Percentiles rank a stretch among this genome's conserved stretches.
These are phyloP conservation scores for Claviceps sp. DNA, from an alignment of 2,329 filamentous ascomycete species.

Conservation along the genomic window DNA sequence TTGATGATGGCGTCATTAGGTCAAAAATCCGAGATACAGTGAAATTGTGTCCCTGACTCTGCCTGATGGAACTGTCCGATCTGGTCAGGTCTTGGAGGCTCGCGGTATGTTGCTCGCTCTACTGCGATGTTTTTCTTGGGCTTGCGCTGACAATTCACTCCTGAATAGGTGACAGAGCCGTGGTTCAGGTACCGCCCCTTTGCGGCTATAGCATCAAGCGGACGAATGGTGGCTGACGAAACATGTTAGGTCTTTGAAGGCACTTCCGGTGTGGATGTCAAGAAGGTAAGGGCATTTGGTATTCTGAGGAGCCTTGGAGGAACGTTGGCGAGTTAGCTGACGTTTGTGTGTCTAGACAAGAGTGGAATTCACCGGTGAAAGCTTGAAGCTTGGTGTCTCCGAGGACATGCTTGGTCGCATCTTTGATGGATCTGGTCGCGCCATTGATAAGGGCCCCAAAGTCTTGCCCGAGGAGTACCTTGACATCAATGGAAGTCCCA, in stretches of 20 bases:
- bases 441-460: slow-evolving; percentile 98
- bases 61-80: slow-evolving; percentile 85
- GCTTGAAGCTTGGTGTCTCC: slow-evolving; percentile 94
- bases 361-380: slow-evolving; percentile 95
- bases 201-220: slow-evolving; percentile 2
- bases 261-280: slow-evolving; percentile 93
- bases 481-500: slow-evolving; percentile 97
- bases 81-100: slow-evolving; percentile 93
- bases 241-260: slow-evolving; percentile 78
- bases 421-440: slow-evolving; percentile 93
- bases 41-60: slow-evolving; percentile 95
- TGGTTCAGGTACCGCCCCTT: slow-evolving; percentile 64
- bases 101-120: slow-evolving; percentile 51
- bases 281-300: slow-evolving; percentile 56
- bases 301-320: not conserved
- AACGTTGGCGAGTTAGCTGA: slow-evolving; percentile 12
- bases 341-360: slow-evolving; percentile 50
- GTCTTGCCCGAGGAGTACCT: slow-evolving; percentile 95
- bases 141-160: slow-evolving; percentile 1
- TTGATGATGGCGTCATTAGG: slow-evolving; percentile 36
- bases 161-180: slow-evolving; percentile 65
- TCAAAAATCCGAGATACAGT: slow-evolving; percentile 96
- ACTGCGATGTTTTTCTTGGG: not conserved
- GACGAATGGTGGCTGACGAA: slow-evolving; percentile 12
- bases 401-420: slow-evolving; percentile 99